phyloP scores from a whole-genome alignment of 805 yeast species.

The Kregervanrija delftensis region DNA sequence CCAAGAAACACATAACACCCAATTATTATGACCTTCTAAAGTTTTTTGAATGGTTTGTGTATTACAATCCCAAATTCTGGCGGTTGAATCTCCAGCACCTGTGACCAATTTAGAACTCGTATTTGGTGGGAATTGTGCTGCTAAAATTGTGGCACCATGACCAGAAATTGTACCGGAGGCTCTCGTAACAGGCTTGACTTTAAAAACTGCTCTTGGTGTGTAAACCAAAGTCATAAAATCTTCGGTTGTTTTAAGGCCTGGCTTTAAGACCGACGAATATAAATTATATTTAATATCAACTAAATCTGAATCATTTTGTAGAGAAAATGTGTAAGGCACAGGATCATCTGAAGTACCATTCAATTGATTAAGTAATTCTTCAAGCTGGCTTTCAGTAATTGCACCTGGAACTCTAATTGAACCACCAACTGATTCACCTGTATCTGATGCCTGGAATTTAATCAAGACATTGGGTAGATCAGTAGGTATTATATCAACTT shows the following conservation, averaged over 20 bases:
- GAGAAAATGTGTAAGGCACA: conserved; percentile 81
- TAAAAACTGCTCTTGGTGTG: conserved; percentile 93
- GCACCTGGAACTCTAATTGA: conserved; percentile 88
- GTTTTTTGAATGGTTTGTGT: conserved; percentile 87
- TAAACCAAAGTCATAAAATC: conserved; percentile 86
- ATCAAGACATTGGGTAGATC: conserved; percentile 84
- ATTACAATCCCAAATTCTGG: conserved; percentile 94
- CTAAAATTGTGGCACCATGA: conserved; percentile 88
- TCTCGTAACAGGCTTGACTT: conserved; percentile 85
- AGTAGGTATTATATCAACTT: conserved; percentile 62
- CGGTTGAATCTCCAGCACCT: conserved; percentile 95
- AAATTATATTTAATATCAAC: conserved; percentile 74
- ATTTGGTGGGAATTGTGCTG: conserved; percentile 90
- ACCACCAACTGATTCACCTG: conserved; percentile 82
- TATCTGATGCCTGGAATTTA: conserved; percentile 86
- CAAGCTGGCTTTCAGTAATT: conserved; percentile 78
- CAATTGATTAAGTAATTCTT: conserved; percentile 77
- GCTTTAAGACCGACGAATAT: conserved; percentile 75
- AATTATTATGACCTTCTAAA: conserved; percentile 77
- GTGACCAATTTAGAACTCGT: conserved; percentile 81
- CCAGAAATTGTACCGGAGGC: conserved; percentile 91
- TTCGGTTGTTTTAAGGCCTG: conserved; percentile 84
- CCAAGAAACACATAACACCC: conserved; percentile 91
- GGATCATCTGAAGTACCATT: conserved; percentile 71
- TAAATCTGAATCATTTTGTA: conserved; percentile 44